Base-by-base conservation (phyloP, 345 rosid species). In the Erysimum cheiranthoides region DNA sequence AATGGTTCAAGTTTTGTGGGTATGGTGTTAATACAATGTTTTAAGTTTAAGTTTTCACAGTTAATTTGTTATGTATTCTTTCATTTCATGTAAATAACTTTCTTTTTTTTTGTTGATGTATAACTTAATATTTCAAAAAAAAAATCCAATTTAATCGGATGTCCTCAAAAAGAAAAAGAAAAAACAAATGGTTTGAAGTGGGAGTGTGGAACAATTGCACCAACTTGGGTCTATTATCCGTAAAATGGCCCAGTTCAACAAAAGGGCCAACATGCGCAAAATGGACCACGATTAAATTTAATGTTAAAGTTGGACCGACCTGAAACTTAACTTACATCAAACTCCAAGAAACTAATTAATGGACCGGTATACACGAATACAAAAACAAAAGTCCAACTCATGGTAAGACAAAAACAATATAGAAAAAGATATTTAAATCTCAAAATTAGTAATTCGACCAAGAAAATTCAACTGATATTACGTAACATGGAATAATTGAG, bases 151-250 rank as follows among this genome's bases (percentile, higher is more conserved):
- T 7, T 6, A 30, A 14, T 32, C 25, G 14, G n/a, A 14, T 56
- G 64, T 35, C 32, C 47, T 38, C 32, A 13, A 21, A 40, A 12
- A n/a, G n/a, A n/a, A n/a, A n/a, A n/a, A n/a, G n/a, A 6, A 11
- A 12, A 42, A 42, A 57, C 18, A 57, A 8, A 16, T 13, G 18
- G 39, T n/a, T n/a, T 8, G 10, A 30, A 21, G 12, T 18, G 25
- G 25, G 1, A 21, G 25, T 21, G 25, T 21, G 11, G 66, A 16
- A 35, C 66, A 49, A 59, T 4, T 10, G 10, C 40, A 46, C n/a
- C 11, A 13, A 8, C 50, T 32, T 71, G 28, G 30, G 65, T 45
- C 28, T 45, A 58, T 46, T 46, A 71, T 45, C 52, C 8, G 30
- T 12, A 39, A 51, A 43, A 47, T 12, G 43, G 70, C 34, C 54